Base-by-base conservation (phyloP, 805 yeast species). In the Lipomyces lipofer region DNA sequence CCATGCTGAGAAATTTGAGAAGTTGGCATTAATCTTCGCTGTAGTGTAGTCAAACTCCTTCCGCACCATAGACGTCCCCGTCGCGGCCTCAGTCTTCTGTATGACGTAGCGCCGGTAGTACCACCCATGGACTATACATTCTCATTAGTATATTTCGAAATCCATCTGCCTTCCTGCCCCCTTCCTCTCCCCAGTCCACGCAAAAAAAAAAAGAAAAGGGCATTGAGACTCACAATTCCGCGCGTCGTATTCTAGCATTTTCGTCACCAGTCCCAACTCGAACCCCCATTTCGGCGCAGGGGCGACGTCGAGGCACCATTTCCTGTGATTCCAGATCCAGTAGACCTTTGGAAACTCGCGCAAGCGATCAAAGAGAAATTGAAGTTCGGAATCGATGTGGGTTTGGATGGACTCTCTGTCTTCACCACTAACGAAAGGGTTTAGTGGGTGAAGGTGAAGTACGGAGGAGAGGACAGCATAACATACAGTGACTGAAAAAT, bases 71-170 rank as follows among this genome's bases (percentile, higher is more conserved):
- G 67, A 73, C 17, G 60, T 46, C 0, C 66, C 67, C 0, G 67
- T 61, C 8, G 59, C 30, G 7, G 48, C 35, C 32, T 71, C 74
- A 36, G 73, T 62, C 35, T 52, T 44, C 3, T 66, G 65, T 3
- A 88, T 80, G 5, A 94, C 81, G 51, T 80, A 79, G 53, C 98
- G 76, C 65, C 99, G 75, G 68, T 94, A 94, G 46, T 87, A 89
- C 99, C 99, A 92, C 1, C 96, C 98, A 68, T 91, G 97, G 69
- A 56, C n/a, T n/a, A n/a, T n/a, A n/a, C n/a, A n/a, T n/a, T n/a
- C n/a, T n/a, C n/a, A n/a, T n/a, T n/a, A n/a, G n/a, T n/a, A n/a
- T n/a, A n/a, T n/a, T n/a, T n/a, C n/a, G n/a, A n/a, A n/a, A n/a
- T n/a, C n/a, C n/a, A n/a, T n/a, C n/a, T n/a, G n/a, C n/a, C n/a